These are phyloP conservation scores for Solanum gandarillasii DNA, from an alignment of 257 asterid species.

Conservation along the genomic window DNA sequence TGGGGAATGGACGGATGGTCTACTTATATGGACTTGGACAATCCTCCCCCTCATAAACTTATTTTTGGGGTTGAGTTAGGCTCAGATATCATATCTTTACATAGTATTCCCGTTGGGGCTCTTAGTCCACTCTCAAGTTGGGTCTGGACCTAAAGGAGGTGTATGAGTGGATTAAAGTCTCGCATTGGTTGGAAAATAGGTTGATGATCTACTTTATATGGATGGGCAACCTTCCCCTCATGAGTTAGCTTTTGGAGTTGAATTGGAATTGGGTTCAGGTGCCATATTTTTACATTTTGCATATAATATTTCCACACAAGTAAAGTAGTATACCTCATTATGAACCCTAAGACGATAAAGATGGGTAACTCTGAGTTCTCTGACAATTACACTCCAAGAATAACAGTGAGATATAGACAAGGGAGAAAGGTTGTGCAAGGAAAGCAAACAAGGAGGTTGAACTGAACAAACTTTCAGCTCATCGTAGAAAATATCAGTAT, in stretches of 20 bases:
- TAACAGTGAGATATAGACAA: neutral
- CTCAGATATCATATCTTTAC: neutral
- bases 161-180: too few relatives aligned
- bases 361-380: neutral
- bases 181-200: neutral
- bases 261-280: neutral
- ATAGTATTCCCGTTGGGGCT: neutral
- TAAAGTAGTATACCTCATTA: neutral
- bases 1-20: neutral
- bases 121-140: neutral
- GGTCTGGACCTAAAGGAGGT: neutral
- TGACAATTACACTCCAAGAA: neutral
- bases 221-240: neutral
- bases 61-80: neutral
- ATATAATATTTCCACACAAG: neutral
- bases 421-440: neutral
- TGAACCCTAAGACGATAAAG: neutral
- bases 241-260: neutral
- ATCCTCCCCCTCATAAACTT: neutral
- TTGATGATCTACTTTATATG: neutral
- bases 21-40: neutral
- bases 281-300: neutral
- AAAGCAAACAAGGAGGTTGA: neutral
- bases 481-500: neutral
- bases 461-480: neutral